Evolutionary conservation across 2,329 filamentous ascomycete genomes (phyloP).

Genomic region (Phaeosphaeriaceae sp.): DNA sequence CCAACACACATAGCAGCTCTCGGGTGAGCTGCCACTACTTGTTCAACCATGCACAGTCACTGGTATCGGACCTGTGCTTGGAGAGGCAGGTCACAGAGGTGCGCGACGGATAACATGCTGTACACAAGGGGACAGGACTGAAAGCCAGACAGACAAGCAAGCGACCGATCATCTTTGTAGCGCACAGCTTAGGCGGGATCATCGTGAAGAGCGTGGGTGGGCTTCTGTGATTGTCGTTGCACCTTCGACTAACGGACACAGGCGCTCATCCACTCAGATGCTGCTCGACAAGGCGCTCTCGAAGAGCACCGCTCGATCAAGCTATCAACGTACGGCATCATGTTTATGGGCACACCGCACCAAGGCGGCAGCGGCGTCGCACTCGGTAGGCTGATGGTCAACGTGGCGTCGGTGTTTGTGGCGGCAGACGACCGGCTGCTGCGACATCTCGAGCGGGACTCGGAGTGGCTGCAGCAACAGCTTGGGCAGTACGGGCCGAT

Average conservation of each 20-base stretch:
- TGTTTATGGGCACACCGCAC: conserved; percentile 52
- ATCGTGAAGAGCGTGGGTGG: background rate
- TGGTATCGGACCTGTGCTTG: too few species aligned
- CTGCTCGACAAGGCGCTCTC: conserved; percentile 26
- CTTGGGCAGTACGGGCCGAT: conserved; percentile 45
- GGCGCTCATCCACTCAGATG: background rate
- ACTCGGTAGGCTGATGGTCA: conserved; percentile 36
- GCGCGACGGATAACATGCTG: too few species aligned
- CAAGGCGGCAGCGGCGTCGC: conserved; percentile 43
- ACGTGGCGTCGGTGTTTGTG: conserved; percentile 45
- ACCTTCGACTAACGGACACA: too few species aligned
- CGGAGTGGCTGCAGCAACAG: conserved; percentile 46
- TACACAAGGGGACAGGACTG: conserved; percentile 36
- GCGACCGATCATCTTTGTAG: background rate
- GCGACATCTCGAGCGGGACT: conserved; percentile 44
- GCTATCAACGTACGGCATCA: conserved; percentile 47
- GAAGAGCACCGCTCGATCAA: conserved; percentile 42
- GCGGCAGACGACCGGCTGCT: conserved; percentile 38
- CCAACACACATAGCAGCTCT: conserved; percentile 32
- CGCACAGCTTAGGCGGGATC: background rate
- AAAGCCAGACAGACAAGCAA: background rate
- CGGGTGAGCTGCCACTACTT: conserved; percentile 38
- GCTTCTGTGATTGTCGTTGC: too few species aligned
- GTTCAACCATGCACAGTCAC: conserved; percentile 42
- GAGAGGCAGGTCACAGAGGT: too few species aligned